Conservation (phyloP, 768 basidiomycete genomes). For the Tricholoma sp. region DNA sequence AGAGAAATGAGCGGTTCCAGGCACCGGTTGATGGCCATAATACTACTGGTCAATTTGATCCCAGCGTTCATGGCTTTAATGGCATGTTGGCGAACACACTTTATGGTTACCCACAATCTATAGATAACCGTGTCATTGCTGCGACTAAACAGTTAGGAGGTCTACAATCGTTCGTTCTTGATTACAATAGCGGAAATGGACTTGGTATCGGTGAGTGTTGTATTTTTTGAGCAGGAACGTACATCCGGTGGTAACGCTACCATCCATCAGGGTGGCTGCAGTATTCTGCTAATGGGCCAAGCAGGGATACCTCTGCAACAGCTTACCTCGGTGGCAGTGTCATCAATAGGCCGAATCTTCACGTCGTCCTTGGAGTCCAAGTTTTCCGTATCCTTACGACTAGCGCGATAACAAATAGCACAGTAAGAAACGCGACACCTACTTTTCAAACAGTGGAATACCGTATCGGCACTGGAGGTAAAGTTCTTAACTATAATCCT, state of each 20-base stretch:
- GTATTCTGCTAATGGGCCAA: constrained; percentile 6
- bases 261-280: constrained; percentile 8
- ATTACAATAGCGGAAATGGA: constrained; percentile 23
- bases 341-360: constrained; percentile 14
- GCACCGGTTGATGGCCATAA: constrained; percentile 33
- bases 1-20: constrained; percentile 32
- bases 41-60: constrained; percentile 30
- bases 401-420: background rate
- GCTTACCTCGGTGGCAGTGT: constrained; percentile 16
- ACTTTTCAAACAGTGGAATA: constrained; percentile 4
- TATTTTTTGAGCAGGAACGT: background rate
- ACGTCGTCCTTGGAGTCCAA: constrained; percentile 14
- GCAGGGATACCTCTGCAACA: constrained; percentile 16
- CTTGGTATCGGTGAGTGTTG: constrained; percentile 20
- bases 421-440: background rate
- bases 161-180: constrained; percentile 24
- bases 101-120: constrained; percentile 22
- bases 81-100: constrained; percentile 29
- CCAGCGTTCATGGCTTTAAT: constrained; percentile 28
- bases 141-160: constrained; percentile 23
- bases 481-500: background rate
- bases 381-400: constrained; percentile 11
- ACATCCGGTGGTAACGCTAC: background rate
- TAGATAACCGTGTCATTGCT: constrained; percentile 26
- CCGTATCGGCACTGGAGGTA: background rate